These are phyloP conservation scores for Suillus subluteus DNA, from an alignment of 768 basidiomycete species.

Conservation along the genomic window DNA sequence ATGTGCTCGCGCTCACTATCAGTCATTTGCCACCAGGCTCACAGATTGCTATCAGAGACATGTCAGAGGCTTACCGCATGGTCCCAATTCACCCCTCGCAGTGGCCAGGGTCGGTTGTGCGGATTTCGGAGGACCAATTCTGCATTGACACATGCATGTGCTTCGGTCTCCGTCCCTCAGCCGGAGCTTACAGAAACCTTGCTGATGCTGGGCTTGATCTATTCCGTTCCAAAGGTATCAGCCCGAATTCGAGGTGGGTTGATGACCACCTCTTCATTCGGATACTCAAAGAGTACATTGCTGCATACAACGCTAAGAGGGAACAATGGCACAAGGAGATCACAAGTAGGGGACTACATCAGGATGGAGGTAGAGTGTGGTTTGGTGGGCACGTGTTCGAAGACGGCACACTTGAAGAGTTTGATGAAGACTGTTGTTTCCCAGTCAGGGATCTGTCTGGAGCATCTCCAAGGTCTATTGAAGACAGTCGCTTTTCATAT, in stretches of 20 bases:
- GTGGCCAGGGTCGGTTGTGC: background rate
- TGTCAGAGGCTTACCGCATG: background rate
- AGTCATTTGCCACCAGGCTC: background rate
- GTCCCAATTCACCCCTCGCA: background rate
- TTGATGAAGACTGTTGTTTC: background rate
- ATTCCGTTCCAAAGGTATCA: background rate
- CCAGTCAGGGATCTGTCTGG: background rate
- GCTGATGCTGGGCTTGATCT: background rate
- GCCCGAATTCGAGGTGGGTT: background rate
- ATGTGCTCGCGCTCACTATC: background rate
- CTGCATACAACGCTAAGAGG: background rate
- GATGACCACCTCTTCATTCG: background rate
- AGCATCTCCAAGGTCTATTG: background rate
- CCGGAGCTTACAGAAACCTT: background rate
- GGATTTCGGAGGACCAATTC: background rate
- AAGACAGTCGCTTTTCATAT: accelerated
- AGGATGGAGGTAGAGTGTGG: background rate
- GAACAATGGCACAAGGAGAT: background rate
- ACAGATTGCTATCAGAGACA: background rate
- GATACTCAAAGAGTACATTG: background rate
- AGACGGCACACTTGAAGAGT: background rate
- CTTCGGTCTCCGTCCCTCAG: background rate
- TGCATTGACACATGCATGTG: background rate
- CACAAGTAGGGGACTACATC: background rate
- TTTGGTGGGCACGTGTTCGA: background rate